A percentile compares a stretch with the other conserved stretches of the same genome.
phyloP scores from a whole-genome alignment of 345 rosid species.

The Psidium guajava region DNA sequence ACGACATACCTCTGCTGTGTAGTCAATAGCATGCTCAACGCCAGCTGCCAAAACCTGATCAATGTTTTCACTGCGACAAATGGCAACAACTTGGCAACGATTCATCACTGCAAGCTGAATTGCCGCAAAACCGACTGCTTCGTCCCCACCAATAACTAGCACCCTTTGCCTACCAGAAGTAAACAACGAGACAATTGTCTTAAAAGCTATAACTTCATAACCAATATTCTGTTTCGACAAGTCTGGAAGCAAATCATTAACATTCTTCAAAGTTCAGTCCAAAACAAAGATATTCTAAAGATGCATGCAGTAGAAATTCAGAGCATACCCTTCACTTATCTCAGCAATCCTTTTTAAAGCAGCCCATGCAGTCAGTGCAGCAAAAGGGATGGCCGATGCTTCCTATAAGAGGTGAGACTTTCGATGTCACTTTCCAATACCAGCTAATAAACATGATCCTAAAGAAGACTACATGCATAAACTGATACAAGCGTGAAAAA shows the following conservation, averaged over 20 bases:
- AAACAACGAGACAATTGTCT: background rate
- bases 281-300: background rate
- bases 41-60: slow-evolving; percentile 56
- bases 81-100: slow-evolving; percentile 61
- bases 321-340: slow-evolving; percentile 69
- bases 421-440: background rate
- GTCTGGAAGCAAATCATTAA: background rate
- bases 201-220: background rate
- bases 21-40: slow-evolving; percentile 86
- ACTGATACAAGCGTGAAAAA: background rate
- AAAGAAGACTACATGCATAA: background rate
- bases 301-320: background rate
- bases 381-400: slow-evolving; percentile 90
- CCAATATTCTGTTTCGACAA: background rate
- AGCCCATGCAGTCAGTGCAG: slow-evolving; percentile 94
- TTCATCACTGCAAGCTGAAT: slow-evolving; percentile 71
- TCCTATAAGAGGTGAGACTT: slow-evolving; percentile 38
- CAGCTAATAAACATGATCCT: background rate
- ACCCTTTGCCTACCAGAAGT: slow-evolving; percentile 43
- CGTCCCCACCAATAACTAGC: slow-evolving; percentile 83
- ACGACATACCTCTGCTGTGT: slow-evolving; percentile 50
- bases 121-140: slow-evolving; percentile 90
- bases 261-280: background rate
- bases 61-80: slow-evolving; percentile 68
- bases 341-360: slow-evolving; percentile 82